Evolutionary conservation across 169 alveolate genomes (phyloP).

Genomic region (Pseudocohnilembus persalinus): DNA sequence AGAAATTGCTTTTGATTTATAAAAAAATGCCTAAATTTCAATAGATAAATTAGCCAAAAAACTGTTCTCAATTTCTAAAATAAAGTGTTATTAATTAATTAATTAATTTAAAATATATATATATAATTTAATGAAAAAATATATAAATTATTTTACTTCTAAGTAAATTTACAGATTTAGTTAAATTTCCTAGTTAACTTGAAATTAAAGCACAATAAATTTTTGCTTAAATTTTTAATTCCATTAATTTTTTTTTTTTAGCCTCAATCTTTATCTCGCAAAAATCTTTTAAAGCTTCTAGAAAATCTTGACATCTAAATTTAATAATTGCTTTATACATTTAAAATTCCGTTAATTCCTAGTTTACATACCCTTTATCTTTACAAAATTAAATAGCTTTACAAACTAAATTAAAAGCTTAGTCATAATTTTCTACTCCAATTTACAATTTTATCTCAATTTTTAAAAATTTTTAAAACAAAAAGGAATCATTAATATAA

Average conservation of each 20-base stretch:
- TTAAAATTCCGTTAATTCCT: neutral
- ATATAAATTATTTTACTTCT: neutral
- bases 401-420: too few relatives aligned
- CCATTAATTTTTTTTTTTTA: too few relatives aligned
- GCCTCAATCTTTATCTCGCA: neutral
- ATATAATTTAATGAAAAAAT: too few relatives aligned
- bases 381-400: neutral
- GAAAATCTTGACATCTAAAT: neutral
- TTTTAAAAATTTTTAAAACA: too few relatives aligned
- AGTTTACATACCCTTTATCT: neutral
- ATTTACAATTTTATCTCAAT: too few relatives aligned
- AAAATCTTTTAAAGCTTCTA: neutral
- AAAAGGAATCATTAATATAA: too few relatives aligned
- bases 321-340: neutral
- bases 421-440: too few relatives aligned
- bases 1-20: neutral
- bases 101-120: too few relatives aligned
- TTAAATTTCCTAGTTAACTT: neutral
- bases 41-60: neutral
- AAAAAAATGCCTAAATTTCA: neutral
- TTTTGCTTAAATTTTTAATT: neutral
- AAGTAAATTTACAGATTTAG: neutral
- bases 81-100: too few relatives aligned
- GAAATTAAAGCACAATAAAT: too few relatives aligned
- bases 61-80: neutral